Percentiles rank a stretch among this genome's conserved stretches.
These are phyloP conservation scores for Peronospora destructor DNA, from an alignment of 352 stramenopile genomes.

Conservation along the genomic window DNA sequence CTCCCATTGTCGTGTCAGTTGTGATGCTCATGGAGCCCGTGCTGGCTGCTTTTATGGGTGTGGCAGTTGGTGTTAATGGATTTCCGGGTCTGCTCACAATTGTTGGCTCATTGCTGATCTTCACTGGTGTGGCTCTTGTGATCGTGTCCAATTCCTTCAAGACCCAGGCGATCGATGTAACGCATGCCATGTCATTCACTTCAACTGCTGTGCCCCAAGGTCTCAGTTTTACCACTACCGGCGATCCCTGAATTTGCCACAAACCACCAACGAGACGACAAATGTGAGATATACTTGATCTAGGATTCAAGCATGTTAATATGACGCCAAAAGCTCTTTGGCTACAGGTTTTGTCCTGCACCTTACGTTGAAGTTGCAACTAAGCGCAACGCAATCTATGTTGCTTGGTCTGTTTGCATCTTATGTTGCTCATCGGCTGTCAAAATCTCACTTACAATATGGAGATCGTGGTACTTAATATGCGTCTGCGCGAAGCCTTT, in stretches of 20 bases:
- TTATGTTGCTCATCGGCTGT: slow-evolving; percentile 2
- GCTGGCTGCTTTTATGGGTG: slow-evolving; percentile 65
- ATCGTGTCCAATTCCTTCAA: slow-evolving; percentile 67
- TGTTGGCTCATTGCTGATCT: slow-evolving; percentile 53
- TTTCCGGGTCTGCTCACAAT: slow-evolving; percentile 72
- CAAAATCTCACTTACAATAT: slow-evolving; percentile 18
- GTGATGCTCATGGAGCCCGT: slow-evolving; percentile 87
- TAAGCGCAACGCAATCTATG: not conserved
- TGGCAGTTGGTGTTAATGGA: slow-evolving; percentile 61
- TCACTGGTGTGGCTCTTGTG: slow-evolving; percentile 61
- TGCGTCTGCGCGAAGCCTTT: slow-evolving; percentile 58
- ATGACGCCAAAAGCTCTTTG: too few species aligned
- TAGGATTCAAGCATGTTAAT: not conserved
- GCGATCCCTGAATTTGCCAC: slow-evolving; percentile 19
- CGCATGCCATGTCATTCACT: slow-evolving; percentile 52
- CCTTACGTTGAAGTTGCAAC: not conserved
- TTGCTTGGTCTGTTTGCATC: not conserved
- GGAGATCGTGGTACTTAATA: slow-evolving; percentile 60
- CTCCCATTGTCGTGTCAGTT: slow-evolving; percentile 83
- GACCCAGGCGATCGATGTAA: slow-evolving; percentile 82
- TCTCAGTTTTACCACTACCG: slow-evolving; percentile 25
- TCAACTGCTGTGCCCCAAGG: slow-evolving; percentile 38
- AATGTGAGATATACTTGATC: slow-evolving; percentile 25
- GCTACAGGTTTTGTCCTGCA: not conserved
- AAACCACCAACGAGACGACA: slow-evolving; percentile 11